Base-by-base conservation (phyloP, 805 yeast species). In the Wickerhamiella hasegawae region DNA sequence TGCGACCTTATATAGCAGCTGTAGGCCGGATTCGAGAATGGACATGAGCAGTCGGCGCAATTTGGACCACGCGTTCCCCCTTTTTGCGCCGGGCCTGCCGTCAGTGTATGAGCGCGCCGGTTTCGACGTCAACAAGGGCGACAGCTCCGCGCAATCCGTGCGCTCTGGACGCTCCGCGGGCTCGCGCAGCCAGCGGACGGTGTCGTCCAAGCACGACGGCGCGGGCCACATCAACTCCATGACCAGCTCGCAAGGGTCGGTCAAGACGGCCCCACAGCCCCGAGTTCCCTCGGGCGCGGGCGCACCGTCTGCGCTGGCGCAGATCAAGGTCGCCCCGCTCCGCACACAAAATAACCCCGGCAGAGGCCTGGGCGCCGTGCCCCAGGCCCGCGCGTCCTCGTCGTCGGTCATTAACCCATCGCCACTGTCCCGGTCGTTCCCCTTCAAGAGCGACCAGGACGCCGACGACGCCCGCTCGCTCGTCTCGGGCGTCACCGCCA, bases 81-180 rank as follows among this genome's bases (percentile, higher is more conserved):
- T 60, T 1, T 54, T 60, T 31, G 51, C 52, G 5, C 51, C 55
- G 10, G 61, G 60, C 10, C 43, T 50, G 35, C 58, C 54, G 26
- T 48, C 55, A 28, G 63, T 59, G 20, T 60, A 55, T 39, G 63
- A 62, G 41, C 54, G 63, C 11, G 66, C 66, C 4, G 66, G 66
- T 8, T 60, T 62, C 39, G 62, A 58, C 26, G 58, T 54, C 27
- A 49, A 51, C 40, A 32, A 35, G 19, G 17, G 24, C 6, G 10
- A 21, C 6, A 11, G 24, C 11, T 11, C 10, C 11, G 24, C 6
- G 6, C 6, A 21, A n/a, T n/a, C n/a, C n/a, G n/a, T 22, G 11
- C 24, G 24, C 24, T 22, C 24, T 9, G 10, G 10, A 22, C 24
- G 24, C 10, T 22, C 24, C 10, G 24, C 16, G 16, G 28, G 8